A percentile compares a stretch with the other conserved stretches of the same genome.
These are phyloP conservation scores for Didymella pinodella DNA, from an alignment of 2,329 filamentous ascomycete species.

Conservation along the genomic window DNA sequence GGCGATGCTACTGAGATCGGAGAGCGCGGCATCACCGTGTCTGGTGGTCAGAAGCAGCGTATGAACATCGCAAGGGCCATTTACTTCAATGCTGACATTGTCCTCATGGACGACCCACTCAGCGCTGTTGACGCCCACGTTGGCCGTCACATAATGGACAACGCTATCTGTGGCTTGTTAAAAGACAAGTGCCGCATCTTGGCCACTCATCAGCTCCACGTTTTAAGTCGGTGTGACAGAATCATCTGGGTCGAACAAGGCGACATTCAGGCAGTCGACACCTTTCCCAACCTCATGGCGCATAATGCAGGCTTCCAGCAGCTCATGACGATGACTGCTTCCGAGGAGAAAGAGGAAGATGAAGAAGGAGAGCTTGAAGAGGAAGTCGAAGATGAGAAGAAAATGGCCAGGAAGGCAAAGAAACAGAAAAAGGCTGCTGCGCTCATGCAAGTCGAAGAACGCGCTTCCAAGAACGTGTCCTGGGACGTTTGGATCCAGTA, in stretches of 20 bases:
- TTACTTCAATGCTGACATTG: slow-evolving; percentile 69
- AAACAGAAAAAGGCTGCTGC: slow-evolving; percentile 59
- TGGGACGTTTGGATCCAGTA: slow-evolving; percentile 84
- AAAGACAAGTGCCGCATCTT: slow-evolving; percentile 89
- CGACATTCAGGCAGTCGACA: slow-evolving; percentile 83
- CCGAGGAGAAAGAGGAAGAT: slow-evolving; percentile 62
- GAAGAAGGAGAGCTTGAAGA: slow-evolving; percentile 61
- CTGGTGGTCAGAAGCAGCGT: slow-evolving; percentile 93
- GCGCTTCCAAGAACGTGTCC: slow-evolving; percentile 76
- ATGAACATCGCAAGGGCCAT: slow-evolving; percentile 88
- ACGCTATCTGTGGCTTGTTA: slow-evolving; percentile 88
- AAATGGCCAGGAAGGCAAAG: slow-evolving; percentile 59
- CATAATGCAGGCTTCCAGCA: slow-evolving; percentile 79
- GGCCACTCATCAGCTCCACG: slow-evolving; percentile 94
- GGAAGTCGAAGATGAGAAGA: slow-evolving; percentile 65
- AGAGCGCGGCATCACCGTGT: slow-evolving; percentile 93
- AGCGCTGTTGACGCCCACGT: slow-evolving; percentile 67
- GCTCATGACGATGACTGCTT: slow-evolving; percentile 81
- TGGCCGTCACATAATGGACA: slow-evolving; percentile 81
- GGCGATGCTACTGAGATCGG: slow-evolving; percentile 93
- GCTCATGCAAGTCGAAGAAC: slow-evolving; percentile 78
- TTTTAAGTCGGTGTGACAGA: slow-evolving; percentile 86
- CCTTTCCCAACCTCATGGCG: slow-evolving; percentile 85
- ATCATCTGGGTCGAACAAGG: slow-evolving; percentile 94
- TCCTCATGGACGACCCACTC: slow-evolving; percentile 70